Evolutionary conservation across 2,329 filamentous ascomycete genomes (phyloP), one percentile per base, ranked within the genome.

Genomic region (Colletotrichum spinosum): DNA sequence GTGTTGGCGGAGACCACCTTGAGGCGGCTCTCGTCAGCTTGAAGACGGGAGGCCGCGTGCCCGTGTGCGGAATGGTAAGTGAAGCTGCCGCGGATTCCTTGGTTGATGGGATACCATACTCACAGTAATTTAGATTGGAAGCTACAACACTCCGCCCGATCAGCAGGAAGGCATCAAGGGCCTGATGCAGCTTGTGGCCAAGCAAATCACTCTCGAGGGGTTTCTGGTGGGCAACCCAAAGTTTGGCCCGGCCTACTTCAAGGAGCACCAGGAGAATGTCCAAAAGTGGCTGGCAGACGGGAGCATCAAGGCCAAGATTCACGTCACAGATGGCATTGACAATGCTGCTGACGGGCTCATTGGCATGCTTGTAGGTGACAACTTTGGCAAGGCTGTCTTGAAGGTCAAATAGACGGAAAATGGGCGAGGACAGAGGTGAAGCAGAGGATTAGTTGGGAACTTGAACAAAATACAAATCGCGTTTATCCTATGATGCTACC

Each of bases 371-470:
- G 76, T 86, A 71, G 93, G 93, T 51, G 86, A 91, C 78, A 97
- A 97, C 81, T 92, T 94, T 79, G 93, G 93, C 70, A 97, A 97
- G 86, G 91, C 92, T 13, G 86, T 96, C 15, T 73, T 96, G 71
- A 91, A 92, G 82, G 76, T 86, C 25, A 56, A 60, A 60, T 69
- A 65, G 35, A 60, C n/a, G n/a, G n/a, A n/a, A n/a, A n/a, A 25
- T 5, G 25, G 5, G 25, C 25, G 25, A 25, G 25, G 25, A 25
- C 25, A 4, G 25, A 25, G 1, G 25, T 25, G 4, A 25, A 25
- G 25, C 25, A 25, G 25, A 25, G 25, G 3, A 25, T 4, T 5
- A 25, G 4, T 25, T 25, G 3, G 25, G 25, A 25, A 25, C 25
- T 25, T 25, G 25, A 4, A 25, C 3, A 25, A 25, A 5, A 25